Evolutionary conservation across 192 early-diverging fungal species (phyloP), one percentile per base, ranked within the genome.

Genomic region (Coemansia sp.): DNA sequence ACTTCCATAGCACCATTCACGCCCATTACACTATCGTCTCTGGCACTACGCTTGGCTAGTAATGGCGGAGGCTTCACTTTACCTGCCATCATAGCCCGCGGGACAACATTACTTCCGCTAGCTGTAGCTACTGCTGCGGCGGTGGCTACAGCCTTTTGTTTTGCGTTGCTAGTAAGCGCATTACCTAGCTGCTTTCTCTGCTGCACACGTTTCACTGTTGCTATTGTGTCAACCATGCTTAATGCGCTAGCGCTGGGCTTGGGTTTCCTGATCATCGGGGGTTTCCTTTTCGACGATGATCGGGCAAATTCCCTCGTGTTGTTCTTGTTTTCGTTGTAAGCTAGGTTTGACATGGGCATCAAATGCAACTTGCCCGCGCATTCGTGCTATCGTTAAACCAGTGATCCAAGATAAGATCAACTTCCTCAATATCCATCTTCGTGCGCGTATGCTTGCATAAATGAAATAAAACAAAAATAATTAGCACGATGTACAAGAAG

Each of bases 171-270:
- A 5, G 42, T 30, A 3, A 64, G 33, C 59, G 68, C 59, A 1
- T 57, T 64, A 9, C 42, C 52, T 49, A 77, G 62, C 53, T 65
- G 69, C 53, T 77, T 77, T 37, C 55, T 68, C 43, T 63, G 58
- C 45, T 77, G 75, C 7, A 71, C 62, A 3, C 75, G 69, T 26
- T 77, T 77, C 18, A 69, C 75, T 33, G 71, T 63, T 0, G 66
- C 66, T 15, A 77, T 71, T 40, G 25, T 53, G 49, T 77, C 75
- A 5, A 63, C 61, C 7, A 63, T 34, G 26, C 21, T 13, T 7
- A 9, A 8, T 51, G 48, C n/a, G 16, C 12, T n/a, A 5, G 43
- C 20, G 18, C 13, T 43, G 48, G 25, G 21, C 20, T 15, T 51
- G 0, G 48, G 48, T 49, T 49, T 49, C 48, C 23, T 51, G 21